A percentile compares a stretch with the other conserved stretches of the same genome.
Conservation (phyloP, 306 rosid genomes). For the Vigna reflexopilosa region DNA sequence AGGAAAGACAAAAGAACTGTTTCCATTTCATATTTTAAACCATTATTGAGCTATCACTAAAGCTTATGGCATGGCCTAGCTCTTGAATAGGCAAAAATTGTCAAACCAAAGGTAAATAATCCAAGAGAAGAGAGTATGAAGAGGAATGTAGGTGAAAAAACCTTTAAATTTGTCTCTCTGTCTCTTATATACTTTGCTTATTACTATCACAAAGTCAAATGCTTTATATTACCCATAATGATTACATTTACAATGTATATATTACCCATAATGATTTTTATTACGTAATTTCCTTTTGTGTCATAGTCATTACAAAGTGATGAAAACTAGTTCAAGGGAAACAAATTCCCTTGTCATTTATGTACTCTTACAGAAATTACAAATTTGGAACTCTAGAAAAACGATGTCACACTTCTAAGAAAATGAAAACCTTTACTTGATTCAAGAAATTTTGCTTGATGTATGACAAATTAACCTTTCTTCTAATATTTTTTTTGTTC, state of each 20-base stretch:
- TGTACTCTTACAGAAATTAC: conserved; percentile 1
- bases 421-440: background rate
- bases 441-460: conserved; percentile 2
- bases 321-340: conserved; percentile 24
- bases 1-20: background rate
- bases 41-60: background rate
- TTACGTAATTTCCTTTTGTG: conserved; percentile 14
- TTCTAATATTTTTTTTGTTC: conserved; percentile 1
- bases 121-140: conserved; percentile 6
- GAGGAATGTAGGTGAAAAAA: background rate
- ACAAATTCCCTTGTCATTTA: background rate
- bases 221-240: background rate
- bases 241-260: conserved; percentile 11
- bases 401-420: background rate
- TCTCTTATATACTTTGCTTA: conserved; percentile 9
- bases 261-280: conserved; percentile 8
- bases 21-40: background rate
- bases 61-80: conserved; percentile 2
- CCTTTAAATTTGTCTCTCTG: background rate
- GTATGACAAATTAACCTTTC: conserved; percentile 1
- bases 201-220: background rate
- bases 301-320: background rate
- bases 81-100: background rate
- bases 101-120: background rate
- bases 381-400: conserved; percentile 18